phyloP scores from a whole-genome alignment of 73 alveolate genomes.

The Paramecium primaurelia region DNA sequence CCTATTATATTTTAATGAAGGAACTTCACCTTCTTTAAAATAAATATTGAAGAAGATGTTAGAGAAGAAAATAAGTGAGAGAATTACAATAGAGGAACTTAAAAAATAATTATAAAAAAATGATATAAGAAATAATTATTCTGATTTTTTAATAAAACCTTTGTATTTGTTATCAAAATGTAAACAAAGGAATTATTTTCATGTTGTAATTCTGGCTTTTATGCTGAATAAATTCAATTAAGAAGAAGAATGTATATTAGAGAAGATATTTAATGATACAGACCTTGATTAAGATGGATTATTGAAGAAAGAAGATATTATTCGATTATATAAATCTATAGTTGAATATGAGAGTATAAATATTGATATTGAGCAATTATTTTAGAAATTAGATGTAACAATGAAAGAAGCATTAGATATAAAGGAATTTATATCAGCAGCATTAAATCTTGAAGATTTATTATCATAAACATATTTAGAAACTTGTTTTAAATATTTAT shows the following conservation, averaged over 20 bases:
- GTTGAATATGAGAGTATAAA: not conserved
- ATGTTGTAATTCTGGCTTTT: not conserved
- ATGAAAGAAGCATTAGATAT: not conserved
- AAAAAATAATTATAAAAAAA: not conserved
- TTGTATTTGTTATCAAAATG: not conserved
- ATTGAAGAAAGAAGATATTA: not conserved
- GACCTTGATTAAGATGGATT: conserved; percentile 1
- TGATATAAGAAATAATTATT: not conserved
- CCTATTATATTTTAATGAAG: not conserved
- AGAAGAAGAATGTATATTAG: not conserved
- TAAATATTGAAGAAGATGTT: not conserved
- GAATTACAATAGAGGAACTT: not conserved
- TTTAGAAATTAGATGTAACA: not conserved
- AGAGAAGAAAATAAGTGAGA: not conserved
- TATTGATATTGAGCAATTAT: not conserved
- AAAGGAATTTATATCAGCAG: not conserved
- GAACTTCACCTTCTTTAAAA: not conserved
- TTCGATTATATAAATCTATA: not conserved
- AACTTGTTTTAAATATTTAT: not conserved
- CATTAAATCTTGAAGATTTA: not conserved
- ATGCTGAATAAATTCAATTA: not conserved
- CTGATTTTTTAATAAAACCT: not conserved
- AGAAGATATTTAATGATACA: not conserved
- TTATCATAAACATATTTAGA: not conserved
- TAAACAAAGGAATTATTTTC: not conserved